Percentiles rank a stretch among this genome's conserved stretches.
These are phyloP conservation scores for Candida sanyaensis DNA, from an alignment of 1,139 yeast species.

Conservation along the genomic window DNA sequence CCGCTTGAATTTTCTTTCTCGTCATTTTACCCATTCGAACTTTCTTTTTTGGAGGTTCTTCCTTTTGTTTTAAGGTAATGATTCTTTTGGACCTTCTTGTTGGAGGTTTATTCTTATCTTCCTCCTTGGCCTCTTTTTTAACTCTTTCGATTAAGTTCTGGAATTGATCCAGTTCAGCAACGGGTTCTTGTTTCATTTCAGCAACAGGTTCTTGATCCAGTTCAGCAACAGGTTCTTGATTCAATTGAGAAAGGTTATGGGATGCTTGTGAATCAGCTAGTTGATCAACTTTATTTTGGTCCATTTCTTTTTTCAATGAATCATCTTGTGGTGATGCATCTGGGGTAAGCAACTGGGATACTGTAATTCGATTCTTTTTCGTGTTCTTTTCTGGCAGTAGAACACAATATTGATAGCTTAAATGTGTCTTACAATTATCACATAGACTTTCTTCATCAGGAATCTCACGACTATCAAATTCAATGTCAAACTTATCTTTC, in stretches of 20 bases:
- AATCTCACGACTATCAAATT: constrained; percentile 15
- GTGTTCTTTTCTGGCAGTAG: constrained; percentile 28
- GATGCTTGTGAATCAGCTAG: constrained; percentile 11
- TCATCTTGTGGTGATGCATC: constrained; percentile 12
- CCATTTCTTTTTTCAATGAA: neutral
- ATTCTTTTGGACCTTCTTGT: constrained; percentile 12
- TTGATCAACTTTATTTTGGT: neutral
- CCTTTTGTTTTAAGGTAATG: neutral
- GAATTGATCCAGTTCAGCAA: constrained; percentile 20
- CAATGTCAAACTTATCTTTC: constrained; percentile 13
- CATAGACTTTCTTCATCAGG: constrained; percentile 39
- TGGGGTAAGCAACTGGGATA: constrained; percentile 11
- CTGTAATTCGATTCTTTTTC: neutral
- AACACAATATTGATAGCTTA: constrained; percentile 39
- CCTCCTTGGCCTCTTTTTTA: constrained; percentile 12
- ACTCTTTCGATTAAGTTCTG: constrained; percentile 19
- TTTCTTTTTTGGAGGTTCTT: neutral
- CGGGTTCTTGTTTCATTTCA: constrained; percentile 6
- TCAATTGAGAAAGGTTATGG: constrained; percentile 5
- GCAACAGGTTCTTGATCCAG: constrained; percentile 17
- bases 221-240: constrained; percentile 15
- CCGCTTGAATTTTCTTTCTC: constrained; percentile 10
- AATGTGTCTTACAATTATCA: constrained; percentile 40
- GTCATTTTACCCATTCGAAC: neutral
- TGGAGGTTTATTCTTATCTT: neutral